phyloP scores from a whole-genome alignment of 1,139 yeast species.

The Saccharomyces hybrid region DNA sequence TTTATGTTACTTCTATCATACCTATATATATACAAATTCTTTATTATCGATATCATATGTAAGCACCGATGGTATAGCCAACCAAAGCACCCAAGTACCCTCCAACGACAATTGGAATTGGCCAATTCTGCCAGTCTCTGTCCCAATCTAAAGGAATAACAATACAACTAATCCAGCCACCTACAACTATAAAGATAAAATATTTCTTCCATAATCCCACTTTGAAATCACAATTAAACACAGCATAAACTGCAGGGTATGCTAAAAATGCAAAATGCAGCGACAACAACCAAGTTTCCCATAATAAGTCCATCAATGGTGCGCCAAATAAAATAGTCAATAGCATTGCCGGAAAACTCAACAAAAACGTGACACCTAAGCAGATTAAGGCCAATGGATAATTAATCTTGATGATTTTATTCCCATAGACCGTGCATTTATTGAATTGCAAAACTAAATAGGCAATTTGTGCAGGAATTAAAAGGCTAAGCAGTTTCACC shows the following conservation, averaged over 20 bases:
- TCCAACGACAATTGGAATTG: constrained; percentile 83
- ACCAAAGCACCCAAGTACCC: constrained; percentile 62
- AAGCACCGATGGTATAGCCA: constrained; percentile 40
- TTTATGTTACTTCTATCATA: constrained; percentile 7
- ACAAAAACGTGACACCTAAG: constrained; percentile 34
- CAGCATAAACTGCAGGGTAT: constrained; percentile 51
- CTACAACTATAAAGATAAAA: constrained; percentile 47
- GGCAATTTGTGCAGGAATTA: constrained; percentile 26
- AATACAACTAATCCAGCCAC: constrained; percentile 88
- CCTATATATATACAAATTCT: neutral
- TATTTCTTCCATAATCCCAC: constrained; percentile 40
- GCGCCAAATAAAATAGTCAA: constrained; percentile 75
- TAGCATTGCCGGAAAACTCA: constrained; percentile 47
- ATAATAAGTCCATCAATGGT: constrained; percentile 51
- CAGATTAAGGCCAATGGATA: constrained; percentile 36
- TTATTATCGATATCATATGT: constrained; percentile 14
- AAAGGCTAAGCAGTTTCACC: constrained; percentile 14
- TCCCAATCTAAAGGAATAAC: constrained; percentile 98
- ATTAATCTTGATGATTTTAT: constrained; percentile 32
- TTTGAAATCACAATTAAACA: constrained; percentile 53
- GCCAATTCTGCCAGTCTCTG: constrained; percentile 96
- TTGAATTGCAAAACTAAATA: constrained; percentile 28
- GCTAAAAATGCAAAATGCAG: constrained; percentile 57
- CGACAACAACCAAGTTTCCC: constrained; percentile 59
- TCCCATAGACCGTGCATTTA: constrained; percentile 30